Percentiles rank a stretch among this genome's conserved stretches.
These are phyloP conservation scores for Pholiota conissans DNA, from an alignment of 768 basidiomycete genomes.

Conservation along the genomic window DNA sequence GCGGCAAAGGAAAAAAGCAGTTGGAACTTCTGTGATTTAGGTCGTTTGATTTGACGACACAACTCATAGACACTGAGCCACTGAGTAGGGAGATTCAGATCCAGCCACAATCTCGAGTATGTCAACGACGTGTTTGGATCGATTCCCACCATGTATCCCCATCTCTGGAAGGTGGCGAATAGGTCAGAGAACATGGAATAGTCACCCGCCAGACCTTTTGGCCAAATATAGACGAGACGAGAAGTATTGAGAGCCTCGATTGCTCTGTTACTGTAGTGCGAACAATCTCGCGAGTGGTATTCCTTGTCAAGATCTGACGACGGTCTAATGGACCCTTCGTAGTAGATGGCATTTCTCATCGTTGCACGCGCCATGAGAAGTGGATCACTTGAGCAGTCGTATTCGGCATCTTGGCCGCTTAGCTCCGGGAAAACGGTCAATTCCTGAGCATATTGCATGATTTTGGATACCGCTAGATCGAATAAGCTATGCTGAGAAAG, in stretches of 20 bases:
- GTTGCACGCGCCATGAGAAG: slow-evolving; percentile 13
- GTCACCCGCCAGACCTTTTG: neutral
- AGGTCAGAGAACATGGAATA: slow-evolving; percentile 2
- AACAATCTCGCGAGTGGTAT: slow-evolving; percentile 13
- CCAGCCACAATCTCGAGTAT: slow-evolving; percentile 15
- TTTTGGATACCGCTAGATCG: slow-evolving; percentile 20
- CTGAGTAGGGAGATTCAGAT: slow-evolving; percentile 1
- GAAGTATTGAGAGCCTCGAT: slow-evolving; percentile 12
- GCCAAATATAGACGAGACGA: slow-evolving; percentile 7
- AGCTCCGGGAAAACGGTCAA: slow-evolving; percentile 10
- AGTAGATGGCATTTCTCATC: slow-evolving; percentile 10
- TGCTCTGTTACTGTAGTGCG: slow-evolving; percentile 2
- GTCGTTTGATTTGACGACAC: slow-evolving; percentile 7
- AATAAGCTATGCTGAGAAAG: slow-evolving; percentile 30
- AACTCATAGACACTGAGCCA: slow-evolving; percentile 16
- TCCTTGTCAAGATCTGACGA: slow-evolving; percentile 2
- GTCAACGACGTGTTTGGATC: neutral
- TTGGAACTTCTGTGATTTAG: slow-evolving; percentile 5
- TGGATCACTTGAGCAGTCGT: neutral
- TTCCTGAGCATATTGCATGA: slow-evolving; percentile 25
- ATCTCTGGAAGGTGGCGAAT: slow-evolving; percentile 7
- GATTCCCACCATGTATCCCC: slow-evolving; percentile 8
- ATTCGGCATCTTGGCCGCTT: neutral
- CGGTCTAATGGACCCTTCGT: neutral
- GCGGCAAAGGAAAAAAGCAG: slow-evolving; percentile 16